phyloP scores from a whole-genome alignment of 2,329 filamentous ascomycete species.

The Tolypocladium tropicale region DNA sequence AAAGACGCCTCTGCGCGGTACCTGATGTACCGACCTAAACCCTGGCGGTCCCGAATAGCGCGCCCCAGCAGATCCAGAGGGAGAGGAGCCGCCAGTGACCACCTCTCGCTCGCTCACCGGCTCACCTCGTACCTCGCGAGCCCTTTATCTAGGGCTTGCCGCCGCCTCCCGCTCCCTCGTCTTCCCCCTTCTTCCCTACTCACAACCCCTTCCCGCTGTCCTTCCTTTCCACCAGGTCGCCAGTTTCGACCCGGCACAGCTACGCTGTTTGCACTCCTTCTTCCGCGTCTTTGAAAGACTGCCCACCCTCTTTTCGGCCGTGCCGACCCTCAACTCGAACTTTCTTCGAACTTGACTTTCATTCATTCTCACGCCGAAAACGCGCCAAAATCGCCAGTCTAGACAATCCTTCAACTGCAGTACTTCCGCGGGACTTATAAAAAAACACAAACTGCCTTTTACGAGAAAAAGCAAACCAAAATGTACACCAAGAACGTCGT shows the following conservation, averaged over 20 bases:
- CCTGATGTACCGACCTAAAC: too few relatives aligned
- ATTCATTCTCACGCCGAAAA: not conserved
- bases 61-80: not conserved
- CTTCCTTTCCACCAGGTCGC: constrained; percentile 12
- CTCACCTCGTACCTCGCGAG: not conserved
- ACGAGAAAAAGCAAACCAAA: constrained; percentile 12
- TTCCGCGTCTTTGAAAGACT: constrained; percentile 42
- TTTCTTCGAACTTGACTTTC: not conserved
- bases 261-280: constrained; percentile 26
- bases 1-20: too few relatives aligned
- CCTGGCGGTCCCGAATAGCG: too few relatives aligned
- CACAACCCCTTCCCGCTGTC: constrained; percentile 6
- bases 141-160: not conserved
- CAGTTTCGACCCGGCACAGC: constrained; percentile 12
- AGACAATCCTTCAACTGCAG: not conserved
- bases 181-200: not conserved
- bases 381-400: not conserved
- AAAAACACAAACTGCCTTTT: too few relatives aligned
- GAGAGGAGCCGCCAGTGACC: not conserved
- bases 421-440: not conserved
- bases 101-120: too few relatives aligned
- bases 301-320: constrained; percentile 24
- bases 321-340: constrained; percentile 13
- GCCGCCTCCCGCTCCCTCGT: not conserved
- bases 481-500: constrained; percentile 35